Base-by-base conservation (phyloP, 768 basidiomycete species). In the Pisolithus tinctorius region DNA sequence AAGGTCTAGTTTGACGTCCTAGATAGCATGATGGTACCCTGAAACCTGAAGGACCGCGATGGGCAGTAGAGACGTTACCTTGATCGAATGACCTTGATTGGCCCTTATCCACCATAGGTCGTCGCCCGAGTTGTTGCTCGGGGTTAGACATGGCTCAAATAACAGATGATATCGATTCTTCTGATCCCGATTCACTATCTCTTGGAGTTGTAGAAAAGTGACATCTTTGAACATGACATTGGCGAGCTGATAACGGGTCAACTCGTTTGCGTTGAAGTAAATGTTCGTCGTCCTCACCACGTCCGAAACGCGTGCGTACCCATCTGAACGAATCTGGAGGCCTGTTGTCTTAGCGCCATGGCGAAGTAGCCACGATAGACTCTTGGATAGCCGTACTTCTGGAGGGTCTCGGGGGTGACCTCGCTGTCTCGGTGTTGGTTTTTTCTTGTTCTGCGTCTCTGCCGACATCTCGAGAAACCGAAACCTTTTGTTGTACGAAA, bases 21-120 rank as follows among this genome's bases (percentile, higher is more conserved):
- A 54, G 25, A 43, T 31, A 20, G 7, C 16, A 16, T 0, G 27
- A 44, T 30, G 14, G 26, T 46, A 14, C 39, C 11, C 20, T 8
- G 17, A 7, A 44, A 50, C 14, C 9, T 17, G 27, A 14, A 23
- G 11, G 16, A 41, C 6, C 23, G 13, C n/a, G 17, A 20, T 13
- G 7, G 11, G 29, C 34, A 38, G 4, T 20, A 36, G 47, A 27
- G 49, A 55, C 73, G 25, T 53, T 34, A 84, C 92, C 75, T 84
- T 79, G 43, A 95, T 72, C 0, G 90, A 87, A 69, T 94, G 93
- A 0, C 93, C 93, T 66, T 94, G 93, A 58, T 89, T 92, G 7
- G 93, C 93, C 34, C 86, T 77, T 57, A 94, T 91, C 84, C 85
- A 89, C 88, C 88, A 88, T n/a, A 74, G 63, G 8, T 75, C 70